A percentile compares a stretch with the other conserved stretches of the same genome.
Conservation (phyloP, 169 alveolate species). For the Babesia gibsoni region DNA sequence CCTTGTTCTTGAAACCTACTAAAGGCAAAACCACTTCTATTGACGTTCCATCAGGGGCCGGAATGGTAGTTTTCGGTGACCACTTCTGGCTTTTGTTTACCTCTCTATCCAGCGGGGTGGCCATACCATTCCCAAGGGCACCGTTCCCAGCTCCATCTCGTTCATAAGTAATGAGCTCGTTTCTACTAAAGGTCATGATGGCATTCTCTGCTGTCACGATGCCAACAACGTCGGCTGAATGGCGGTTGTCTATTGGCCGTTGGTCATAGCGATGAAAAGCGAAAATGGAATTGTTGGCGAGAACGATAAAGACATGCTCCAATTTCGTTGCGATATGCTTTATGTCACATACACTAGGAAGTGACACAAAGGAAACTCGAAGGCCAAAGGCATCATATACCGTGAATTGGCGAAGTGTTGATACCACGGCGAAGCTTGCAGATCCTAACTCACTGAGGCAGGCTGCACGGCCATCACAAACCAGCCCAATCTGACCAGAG, state of each 20-base stretch:
- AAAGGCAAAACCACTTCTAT: slow-evolving; percentile 61
- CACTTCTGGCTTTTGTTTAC: slow-evolving; percentile 34
- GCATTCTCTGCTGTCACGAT: background rate
- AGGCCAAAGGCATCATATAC: slow-evolving; percentile 54
- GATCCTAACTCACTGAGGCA: slow-evolving; percentile 43
- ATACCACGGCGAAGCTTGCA: slow-evolving; percentile 36
- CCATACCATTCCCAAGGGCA: background rate
- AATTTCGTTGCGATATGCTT: slow-evolving; percentile 43
- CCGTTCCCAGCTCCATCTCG: background rate
- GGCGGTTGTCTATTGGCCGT: slow-evolving; percentile 15
- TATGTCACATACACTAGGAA: slow-evolving; percentile 30
- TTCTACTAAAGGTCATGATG: slow-evolving; percentile 38
- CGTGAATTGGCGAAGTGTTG: slow-evolving; percentile 45
- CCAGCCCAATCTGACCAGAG: slow-evolving; percentile 54
- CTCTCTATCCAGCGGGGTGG: background rate
- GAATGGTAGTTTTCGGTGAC: slow-evolving; percentile 33
- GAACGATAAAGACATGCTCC: slow-evolving; percentile 47
- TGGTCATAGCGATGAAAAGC: slow-evolving; percentile 58
- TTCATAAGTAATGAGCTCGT: slow-evolving; percentile 25
- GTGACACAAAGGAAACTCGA: slow-evolving; percentile 50
- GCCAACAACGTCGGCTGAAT: slow-evolving; percentile 20
- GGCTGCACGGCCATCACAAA: slow-evolving; percentile 47
- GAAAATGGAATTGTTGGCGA: slow-evolving; percentile 19
- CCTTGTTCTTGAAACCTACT: slow-evolving; percentile 67
- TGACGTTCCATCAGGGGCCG: slow-evolving; percentile 30